Conservation (phyloP, 108 stramenopile genomes). For the Pseudonitzschia delicatissima region DNA sequence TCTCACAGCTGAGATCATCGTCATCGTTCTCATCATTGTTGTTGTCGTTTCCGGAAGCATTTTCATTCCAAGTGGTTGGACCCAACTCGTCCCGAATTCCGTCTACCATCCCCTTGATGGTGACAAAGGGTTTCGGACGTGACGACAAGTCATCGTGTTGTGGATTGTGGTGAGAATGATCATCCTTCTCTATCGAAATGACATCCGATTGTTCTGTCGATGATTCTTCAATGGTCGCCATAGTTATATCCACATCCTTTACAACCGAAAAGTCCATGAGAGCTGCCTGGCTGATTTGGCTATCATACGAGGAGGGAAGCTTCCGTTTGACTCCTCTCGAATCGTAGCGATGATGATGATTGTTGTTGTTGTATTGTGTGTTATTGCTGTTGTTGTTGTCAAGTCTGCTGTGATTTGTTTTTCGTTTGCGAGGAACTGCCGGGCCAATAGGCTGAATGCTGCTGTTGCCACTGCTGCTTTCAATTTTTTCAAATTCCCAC, state of each 20-base stretch:
- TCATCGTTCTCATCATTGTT: constrained; percentile 19
- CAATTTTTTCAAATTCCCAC: constrained; percentile 55
- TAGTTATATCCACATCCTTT: not conserved
- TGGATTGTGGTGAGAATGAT: not conserved
- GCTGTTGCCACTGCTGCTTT: not conserved
- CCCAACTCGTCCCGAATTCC: constrained; percentile 38
- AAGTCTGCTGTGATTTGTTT: not conserved
- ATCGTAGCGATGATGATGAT: not conserved
- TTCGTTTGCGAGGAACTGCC: not conserved
- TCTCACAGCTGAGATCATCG: constrained; percentile 33
- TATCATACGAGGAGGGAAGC: not conserved
- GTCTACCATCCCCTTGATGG: constrained; percentile 33
- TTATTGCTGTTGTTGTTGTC: not conserved
- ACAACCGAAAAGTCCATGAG: too few species aligned
- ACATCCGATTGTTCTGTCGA: not conserved
- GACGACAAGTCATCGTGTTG: not conserved
- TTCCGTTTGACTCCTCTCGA: not conserved
- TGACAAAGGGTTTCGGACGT: not conserved
- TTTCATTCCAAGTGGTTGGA: not conserved
- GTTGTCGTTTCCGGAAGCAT: not conserved
- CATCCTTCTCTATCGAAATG: too few species aligned
- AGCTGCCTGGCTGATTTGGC: not conserved
- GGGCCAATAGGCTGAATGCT: not conserved
- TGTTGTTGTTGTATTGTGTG: not conserved
- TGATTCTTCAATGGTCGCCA: not conserved